Percentiles rank a stretch among this genome's conserved stretches.
These are phyloP conservation scores for Cryptococcus sp. DNA, from an alignment of 1,284 basidiomycete genomes.

Conservation along the genomic window DNA sequence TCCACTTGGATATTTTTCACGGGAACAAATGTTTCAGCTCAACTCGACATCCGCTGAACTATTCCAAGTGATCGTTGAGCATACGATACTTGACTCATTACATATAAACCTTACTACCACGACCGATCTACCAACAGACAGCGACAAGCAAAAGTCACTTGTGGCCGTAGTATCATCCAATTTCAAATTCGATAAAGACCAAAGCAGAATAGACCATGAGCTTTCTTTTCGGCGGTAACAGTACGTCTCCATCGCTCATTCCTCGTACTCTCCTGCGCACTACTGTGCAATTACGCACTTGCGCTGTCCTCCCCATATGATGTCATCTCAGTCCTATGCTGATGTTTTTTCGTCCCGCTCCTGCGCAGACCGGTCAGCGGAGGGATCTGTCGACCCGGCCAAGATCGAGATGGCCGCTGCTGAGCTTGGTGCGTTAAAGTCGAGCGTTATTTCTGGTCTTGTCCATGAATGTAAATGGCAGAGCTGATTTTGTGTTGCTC, in stretches of 20 bases:
- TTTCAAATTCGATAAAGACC: too few species aligned
- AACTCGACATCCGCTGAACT: background rate
- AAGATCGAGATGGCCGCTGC: slow-evolving; percentile 55
- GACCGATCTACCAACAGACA: too few species aligned
- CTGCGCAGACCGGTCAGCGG: slow-evolving; percentile 16
- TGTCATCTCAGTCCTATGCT: background rate
- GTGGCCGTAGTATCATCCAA: too few species aligned
- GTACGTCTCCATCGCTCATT: slow-evolving; percentile 8
- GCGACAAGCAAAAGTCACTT: too few species aligned
- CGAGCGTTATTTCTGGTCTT: background rate
- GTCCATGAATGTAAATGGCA: too few species aligned
- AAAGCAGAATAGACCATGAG: slow-evolving; percentile 8
- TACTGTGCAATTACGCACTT: background rate
- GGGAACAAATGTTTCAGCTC: slow-evolving; percentile 26
- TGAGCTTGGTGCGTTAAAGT: slow-evolving; percentile 41
- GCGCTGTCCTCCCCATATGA: background rate
- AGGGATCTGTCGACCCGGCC: slow-evolving; percentile 38
- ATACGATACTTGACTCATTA: too few species aligned
- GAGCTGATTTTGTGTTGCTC: too few species aligned
- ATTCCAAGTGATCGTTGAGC: too few species aligned
- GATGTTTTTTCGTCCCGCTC: background rate
- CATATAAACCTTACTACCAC: too few species aligned
- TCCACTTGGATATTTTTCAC: too few species aligned
- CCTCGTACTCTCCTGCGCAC: background rate
- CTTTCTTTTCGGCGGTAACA: slow-evolving; percentile 22